A percentile compares a stretch with the other conserved stretches of the same genome.
phyloP scores from a whole-genome alignment of 176 grass and related monocot species.

The Sorghum bicolor region Sorghum_bicolor_NCBIv3 NC_012873.2:1436501-1437000 shows the following conservation, averaged over 20 bases:
- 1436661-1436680: constrained; percentile 16
- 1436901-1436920: constrained; percentile 34
- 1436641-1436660: constrained; percentile 23
- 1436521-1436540: constrained; percentile 63
- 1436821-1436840: constrained; percentile 50
- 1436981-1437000: constrained; percentile 51
- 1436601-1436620: constrained; percentile 63
- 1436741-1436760: constrained; percentile 29
- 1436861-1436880: constrained; percentile 37
- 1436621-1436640: constrained; percentile 81
- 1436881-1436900: constrained; percentile 43
- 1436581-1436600: constrained; percentile 56
- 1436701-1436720: constrained; percentile 61
- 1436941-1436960: constrained; percentile 38
- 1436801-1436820: constrained; percentile 31
- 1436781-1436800: not conserved
- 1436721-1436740: constrained; percentile 52
- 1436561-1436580: constrained; percentile 30
- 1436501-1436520: constrained; percentile 83
- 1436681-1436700: constrained; percentile 32
- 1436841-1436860: constrained; percentile 42
- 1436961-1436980: constrained; percentile 35
- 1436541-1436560: constrained; percentile 24
- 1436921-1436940: constrained; percentile 40
- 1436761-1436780: not conserved